Conservation (phyloP, 140 eudicot genomes). For the Cichorium intybus region DNA sequence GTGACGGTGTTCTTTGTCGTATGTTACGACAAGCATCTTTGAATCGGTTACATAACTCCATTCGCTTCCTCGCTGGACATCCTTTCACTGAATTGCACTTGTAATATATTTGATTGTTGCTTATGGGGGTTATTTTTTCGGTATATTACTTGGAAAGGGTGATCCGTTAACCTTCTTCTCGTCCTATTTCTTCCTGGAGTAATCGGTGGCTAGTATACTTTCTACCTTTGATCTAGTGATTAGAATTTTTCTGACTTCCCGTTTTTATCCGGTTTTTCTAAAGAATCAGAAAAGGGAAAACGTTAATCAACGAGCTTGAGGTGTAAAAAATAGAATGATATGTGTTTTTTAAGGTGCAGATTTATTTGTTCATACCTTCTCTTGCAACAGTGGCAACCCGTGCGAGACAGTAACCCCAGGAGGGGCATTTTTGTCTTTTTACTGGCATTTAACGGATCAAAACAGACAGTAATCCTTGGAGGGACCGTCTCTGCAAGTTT, state of each 20-base stretch:
- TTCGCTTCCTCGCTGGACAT: conserved; percentile 70
- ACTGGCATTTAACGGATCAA: no score
- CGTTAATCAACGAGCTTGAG: background rate
- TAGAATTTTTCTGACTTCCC: conserved; percentile 32
- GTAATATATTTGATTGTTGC: conserved; percentile 24
- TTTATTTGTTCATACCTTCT: conserved; percentile 41
- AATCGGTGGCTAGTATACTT: conserved; percentile 58
- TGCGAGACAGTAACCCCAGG: no score
- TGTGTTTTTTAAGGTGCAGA: background rate
- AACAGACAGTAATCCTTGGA: no score
- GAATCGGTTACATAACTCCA: conserved; percentile 57
- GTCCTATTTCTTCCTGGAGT: conserved; percentile 79
- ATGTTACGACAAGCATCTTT: conserved; percentile 59
- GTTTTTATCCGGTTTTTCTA: conserved; percentile 49
- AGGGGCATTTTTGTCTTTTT: no score
- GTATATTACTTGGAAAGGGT: conserved; percentile 50
- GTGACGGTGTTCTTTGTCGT: conserved; percentile 67
- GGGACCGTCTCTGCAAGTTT: no score
- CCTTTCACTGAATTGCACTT: conserved; percentile 57
- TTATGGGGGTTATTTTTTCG: background rate
- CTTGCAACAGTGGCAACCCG: conserved; percentile 61
- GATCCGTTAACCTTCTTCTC: conserved; percentile 64
- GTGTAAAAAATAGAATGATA: background rate
- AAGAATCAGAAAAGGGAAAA: background rate
- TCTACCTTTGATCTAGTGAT: conserved; percentile 50